Evolutionary conservation across 2,329 filamentous ascomycete species (phyloP), one percentile per base, ranked within the genome.

Genomic region (Huntiella savannae): DNA sequence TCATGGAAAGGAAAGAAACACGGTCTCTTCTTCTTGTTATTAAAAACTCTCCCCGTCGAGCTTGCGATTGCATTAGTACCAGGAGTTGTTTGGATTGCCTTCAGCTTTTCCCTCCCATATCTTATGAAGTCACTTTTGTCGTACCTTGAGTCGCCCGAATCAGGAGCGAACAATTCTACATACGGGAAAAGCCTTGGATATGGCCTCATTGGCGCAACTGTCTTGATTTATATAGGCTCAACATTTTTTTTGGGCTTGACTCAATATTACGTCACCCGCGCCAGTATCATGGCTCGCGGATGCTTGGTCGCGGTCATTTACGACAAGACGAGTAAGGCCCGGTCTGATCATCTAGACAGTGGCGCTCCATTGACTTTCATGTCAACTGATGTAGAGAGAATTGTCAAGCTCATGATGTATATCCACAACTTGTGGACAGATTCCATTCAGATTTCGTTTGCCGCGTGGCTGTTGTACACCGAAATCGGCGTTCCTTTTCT

Each of bases 401-500:
- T 69, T 3, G 53, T 58, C 2, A 39, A 52, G 0, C 65, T 62
- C 0, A 54, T 59, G 3, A 47, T 53, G 3, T 52, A 47, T 1
- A 47, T 65, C 32, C 67, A 68, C 40, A 61, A 66, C 19, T 48
- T 62, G 4, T 67, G 64, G 65, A 62, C 58, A 0, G 60, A 54
- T 35, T 44, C 57, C 0, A 49, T 69, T 1, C 62, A 71, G 50
- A 60, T 67, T 3, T 61, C 53, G 4, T 45, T 73, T 1, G 64
- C 63, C 0, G 62, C 63, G 41, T 73, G 61, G 54, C 57, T 73
- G 0, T 57, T 75, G 0, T 57, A 70, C 15, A 53, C 52, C 3
- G 60, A 69, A 41, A 52, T 74, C 1, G 69, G 70, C 0, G 55
- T 59, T 0, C 66, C 68, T 0, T 73, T 68, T 35, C 54, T 64